phyloP scores from a whole-genome alignment of 495 filamentous ascomycete genomes.

The Hypoxylon cercidicola region DNA sequence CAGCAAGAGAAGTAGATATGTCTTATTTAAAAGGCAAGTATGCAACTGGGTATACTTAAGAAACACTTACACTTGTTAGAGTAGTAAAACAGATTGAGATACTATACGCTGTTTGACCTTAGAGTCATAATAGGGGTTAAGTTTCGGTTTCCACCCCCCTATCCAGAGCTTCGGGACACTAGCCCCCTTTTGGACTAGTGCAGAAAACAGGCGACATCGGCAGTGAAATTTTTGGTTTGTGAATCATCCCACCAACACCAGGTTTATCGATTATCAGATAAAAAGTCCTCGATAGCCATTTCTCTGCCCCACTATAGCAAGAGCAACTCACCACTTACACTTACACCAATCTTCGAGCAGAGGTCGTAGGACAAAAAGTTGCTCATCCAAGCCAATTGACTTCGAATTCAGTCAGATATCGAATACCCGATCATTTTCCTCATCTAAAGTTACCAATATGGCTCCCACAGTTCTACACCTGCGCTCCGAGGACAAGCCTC shows the following conservation, averaged over 20 bases:
- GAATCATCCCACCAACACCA: slow-evolving; percentile 33
- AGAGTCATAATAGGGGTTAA: no score
- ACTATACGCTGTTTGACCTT: no score
- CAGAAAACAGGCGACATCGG: slow-evolving; percentile 29
- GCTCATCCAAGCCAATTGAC: slow-evolving; percentile 17
- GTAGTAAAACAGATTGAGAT: no score
- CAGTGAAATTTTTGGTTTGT: slow-evolving; percentile 30
- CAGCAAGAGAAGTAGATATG: no score
- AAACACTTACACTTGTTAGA: no score
- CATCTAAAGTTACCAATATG: slow-evolving; percentile 15
- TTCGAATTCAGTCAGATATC: neutral
- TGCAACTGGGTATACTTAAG: no score
- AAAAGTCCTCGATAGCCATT: neutral
- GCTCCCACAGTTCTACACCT: slow-evolving; percentile 56
- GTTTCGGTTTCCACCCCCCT: neutral
- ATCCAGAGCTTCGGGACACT: slow-evolving; percentile 29
- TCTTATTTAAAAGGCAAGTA: no score
- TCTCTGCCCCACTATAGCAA: slow-evolving; percentile 26
- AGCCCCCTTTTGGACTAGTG: slow-evolving; percentile 21
- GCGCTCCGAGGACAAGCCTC: slow-evolving; percentile 62
- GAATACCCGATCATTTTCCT: no score
- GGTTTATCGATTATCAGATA: slow-evolving; percentile 21
- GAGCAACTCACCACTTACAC: slow-evolving; percentile 8
- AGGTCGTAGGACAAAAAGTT: neutral
- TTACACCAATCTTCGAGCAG: slow-evolving; percentile 1